Conservation (phyloP, 75 land plant species). For the Larix kaempferi region DNA sequence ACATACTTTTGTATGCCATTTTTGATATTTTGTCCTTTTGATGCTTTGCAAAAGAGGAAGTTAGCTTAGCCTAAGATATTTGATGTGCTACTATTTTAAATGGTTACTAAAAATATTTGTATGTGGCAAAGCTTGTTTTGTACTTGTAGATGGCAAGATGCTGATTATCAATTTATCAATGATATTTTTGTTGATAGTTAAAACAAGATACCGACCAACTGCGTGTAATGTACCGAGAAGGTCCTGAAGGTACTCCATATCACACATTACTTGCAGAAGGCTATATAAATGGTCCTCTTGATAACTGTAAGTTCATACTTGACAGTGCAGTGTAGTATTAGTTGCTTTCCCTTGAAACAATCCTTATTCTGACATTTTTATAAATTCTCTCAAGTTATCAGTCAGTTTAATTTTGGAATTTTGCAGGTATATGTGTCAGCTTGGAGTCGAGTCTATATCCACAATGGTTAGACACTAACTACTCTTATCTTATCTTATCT, state of each 20-base stretch:
- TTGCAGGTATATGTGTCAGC: constrained; percentile 72
- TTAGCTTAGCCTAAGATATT: too few relatives aligned
- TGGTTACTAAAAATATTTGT: too few relatives aligned
- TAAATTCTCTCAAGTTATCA: neutral
- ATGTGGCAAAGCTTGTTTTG: too few relatives aligned
- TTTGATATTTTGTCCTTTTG: too few relatives aligned
- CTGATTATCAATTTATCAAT: neutral
- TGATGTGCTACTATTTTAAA: too few relatives aligned
- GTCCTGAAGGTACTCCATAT: constrained; percentile 83
- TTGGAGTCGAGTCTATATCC: constrained; percentile 62
- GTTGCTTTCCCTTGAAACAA: constrained; percentile 5
- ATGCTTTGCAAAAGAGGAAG: too few relatives aligned
- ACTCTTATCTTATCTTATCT: too few relatives aligned
- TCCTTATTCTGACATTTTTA: neutral
- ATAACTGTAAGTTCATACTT: constrained; percentile 52
- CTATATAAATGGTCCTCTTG: constrained; percentile 74
- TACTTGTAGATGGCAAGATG: neutral
- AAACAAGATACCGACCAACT: constrained; percentile 80
- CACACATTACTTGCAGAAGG: constrained; percentile 90
- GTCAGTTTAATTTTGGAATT: neutral
- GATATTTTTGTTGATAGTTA: constrained; percentile 37
- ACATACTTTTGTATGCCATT: too few relatives aligned
- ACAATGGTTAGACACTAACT: constrained; percentile 49
- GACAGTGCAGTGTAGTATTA: neutral
- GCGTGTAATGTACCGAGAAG: constrained; percentile 97